Conservation (phyloP, 768 basidiomycete species). For the Panus rudis region DNA sequence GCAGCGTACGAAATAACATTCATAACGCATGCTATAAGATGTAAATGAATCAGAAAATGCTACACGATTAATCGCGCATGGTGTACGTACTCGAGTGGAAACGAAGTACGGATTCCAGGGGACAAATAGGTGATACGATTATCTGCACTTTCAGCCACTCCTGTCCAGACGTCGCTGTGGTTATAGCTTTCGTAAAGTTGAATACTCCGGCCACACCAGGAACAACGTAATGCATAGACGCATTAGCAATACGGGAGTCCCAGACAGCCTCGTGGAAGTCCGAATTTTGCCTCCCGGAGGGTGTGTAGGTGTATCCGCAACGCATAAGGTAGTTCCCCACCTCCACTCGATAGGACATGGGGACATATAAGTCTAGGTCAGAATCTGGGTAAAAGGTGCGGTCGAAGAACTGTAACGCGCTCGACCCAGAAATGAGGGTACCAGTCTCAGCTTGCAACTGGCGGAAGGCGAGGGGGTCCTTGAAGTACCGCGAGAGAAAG, state of each 20-base stretch:
- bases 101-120: slow-evolving; percentile 32
- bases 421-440: slow-evolving; percentile 48
- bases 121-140: slow-evolving; percentile 26
- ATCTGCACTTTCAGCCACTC: slow-evolving; percentile 31
- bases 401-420: slow-evolving; percentile 46
- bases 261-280: slow-evolving; percentile 11
- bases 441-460: slow-evolving; percentile 35
- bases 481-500: slow-evolving; percentile 31
- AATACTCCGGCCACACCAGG: slow-evolving; percentile 26
- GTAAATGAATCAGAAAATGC: too few relatives aligned
- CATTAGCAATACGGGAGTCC: background rate
- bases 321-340: slow-evolving; percentile 30
- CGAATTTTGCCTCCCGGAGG: slow-evolving; percentile 16
- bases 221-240: background rate
- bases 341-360: slow-evolving; percentile 23
- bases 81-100: slow-evolving; percentile 41
- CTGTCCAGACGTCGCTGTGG: background rate
- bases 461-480: slow-evolving; percentile 32
- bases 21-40: slow-evolving; percentile 25
- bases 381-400: slow-evolving; percentile 35
- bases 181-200: slow-evolving; percentile 23
- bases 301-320: slow-evolving; percentile 26
- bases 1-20: slow-evolving; percentile 35
- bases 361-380: slow-evolving; percentile 46
- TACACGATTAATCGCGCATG: too few relatives aligned